Percentiles rank a stretch among this genome's conserved stretches.
These are phyloP conservation scores for Pleurotus ostreatus DNA, from an alignment of 768 basidiomycete genomes.

Conservation along the genomic window DNA sequence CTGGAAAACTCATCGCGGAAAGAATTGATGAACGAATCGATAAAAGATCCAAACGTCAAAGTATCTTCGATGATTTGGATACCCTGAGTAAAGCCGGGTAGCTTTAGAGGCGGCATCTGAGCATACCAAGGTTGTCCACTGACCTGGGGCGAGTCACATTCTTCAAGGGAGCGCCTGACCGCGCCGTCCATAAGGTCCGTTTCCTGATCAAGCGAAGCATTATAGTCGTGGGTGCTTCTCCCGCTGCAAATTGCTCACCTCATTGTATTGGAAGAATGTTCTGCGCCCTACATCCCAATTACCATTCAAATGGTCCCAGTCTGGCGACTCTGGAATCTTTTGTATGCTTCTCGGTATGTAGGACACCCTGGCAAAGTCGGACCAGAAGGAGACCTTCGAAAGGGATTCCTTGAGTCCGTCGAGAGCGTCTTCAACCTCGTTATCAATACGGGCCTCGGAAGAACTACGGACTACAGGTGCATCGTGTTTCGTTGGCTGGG, in stretches of 20 bases:
- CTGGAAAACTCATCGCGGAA: conserved; percentile 70
- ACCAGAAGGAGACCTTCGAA: conserved; percentile 55
- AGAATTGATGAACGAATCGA: conserved; percentile 48
- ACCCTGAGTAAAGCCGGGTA: conserved; percentile 39
- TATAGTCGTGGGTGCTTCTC: background rate
- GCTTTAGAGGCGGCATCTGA: background rate
- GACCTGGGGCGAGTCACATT: conserved; percentile 74
- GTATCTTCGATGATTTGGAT: conserved; percentile 65
- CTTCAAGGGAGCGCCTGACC: conserved; percentile 66
- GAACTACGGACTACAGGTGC: background rate
- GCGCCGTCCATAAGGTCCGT: conserved; percentile 65
- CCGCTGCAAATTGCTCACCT: conserved; percentile 33
- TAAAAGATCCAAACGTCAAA: conserved; percentile 62
- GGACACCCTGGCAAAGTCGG: conserved; percentile 62
- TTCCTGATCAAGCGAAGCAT: conserved; percentile 34
- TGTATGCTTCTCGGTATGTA: conserved; percentile 66
- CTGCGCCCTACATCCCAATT: conserved; percentile 57
- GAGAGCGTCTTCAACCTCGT: conserved; percentile 3
- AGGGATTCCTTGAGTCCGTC: conserved; percentile 6
- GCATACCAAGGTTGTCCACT: background rate
- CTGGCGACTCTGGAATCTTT: conserved; percentile 52
- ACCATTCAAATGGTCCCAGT: conserved; percentile 49
- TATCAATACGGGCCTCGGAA: conserved; percentile 8
- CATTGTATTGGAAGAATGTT: conserved; percentile 47
- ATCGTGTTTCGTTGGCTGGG: background rate